These are phyloP conservation scores for Pyrrhoderma lamaoense DNA, from an alignment of 1,284 basidiomycete genomes.

Conservation along the genomic window DNA sequence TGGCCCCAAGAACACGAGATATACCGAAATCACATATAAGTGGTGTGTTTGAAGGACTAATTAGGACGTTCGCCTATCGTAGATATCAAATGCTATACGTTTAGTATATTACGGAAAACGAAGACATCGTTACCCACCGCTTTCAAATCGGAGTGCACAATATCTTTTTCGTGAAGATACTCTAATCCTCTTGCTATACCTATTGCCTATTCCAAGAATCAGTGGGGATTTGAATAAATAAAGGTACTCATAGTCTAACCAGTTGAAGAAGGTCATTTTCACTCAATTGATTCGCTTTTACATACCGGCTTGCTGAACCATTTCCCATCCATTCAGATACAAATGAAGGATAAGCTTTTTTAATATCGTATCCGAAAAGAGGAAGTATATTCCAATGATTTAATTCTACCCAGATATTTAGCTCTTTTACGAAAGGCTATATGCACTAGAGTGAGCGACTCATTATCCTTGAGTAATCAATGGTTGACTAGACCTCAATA, in stretches of 20 bases:
- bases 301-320: slow-evolving; percentile 7
- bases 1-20: not conserved
- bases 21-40: slow-evolving; percentile 10
- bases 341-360: slow-evolving; percentile 9
- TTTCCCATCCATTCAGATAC: slow-evolving; percentile 17
- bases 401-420: not conserved
- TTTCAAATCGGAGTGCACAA: slow-evolving; percentile 12
- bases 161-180: slow-evolving; percentile 5
- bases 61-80: slow-evolving; percentile 6
- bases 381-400: slow-evolving; percentile 9
- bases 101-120: no score
- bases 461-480: no score
- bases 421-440: not conserved
- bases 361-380: slow-evolving; percentile 2
- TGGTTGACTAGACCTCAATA: no score
- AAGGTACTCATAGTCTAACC: not conserved
- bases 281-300: not conserved
- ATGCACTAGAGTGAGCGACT: not conserved
- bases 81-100: no score
- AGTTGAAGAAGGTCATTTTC: not conserved
- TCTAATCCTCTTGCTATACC: slow-evolving; percentile 9
- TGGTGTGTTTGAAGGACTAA: not conserved
- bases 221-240: not conserved
- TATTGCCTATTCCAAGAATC: not conserved
- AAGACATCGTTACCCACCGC: slow-evolving; percentile 6